These are phyloP conservation scores for Wickerhamomyces sydowiorum DNA, from an alignment of 805 yeast species.

Conservation along the genomic window DNA sequence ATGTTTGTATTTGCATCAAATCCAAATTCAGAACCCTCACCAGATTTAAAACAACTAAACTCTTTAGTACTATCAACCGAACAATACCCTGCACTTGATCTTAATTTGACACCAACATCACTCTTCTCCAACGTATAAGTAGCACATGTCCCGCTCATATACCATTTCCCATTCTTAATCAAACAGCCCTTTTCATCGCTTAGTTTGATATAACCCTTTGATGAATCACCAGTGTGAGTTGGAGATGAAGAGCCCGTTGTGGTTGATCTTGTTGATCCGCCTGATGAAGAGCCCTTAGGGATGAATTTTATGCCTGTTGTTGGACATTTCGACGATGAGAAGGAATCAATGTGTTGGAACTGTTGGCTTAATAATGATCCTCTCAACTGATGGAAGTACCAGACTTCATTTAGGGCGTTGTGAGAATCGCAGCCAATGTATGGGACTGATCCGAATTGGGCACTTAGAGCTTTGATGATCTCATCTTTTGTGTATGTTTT, in stretches of 20 bases:
- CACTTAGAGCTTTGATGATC: slow-evolving; percentile 45
- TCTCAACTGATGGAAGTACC: slow-evolving; percentile 74
- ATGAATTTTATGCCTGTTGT: slow-evolving; percentile 59
- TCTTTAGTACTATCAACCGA: slow-evolving; percentile 33
- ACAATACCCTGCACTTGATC: slow-evolving; percentile 73
- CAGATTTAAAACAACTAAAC: slow-evolving; percentile 50
- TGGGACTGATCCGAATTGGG: slow-evolving; percentile 50
- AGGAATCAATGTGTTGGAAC: slow-evolving; percentile 57
- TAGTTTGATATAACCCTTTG: slow-evolving; percentile 43
- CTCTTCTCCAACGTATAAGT: slow-evolving; percentile 43
- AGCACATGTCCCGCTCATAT: slow-evolving; percentile 78
- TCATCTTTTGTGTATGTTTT: slow-evolving; percentile 52
- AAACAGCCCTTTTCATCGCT: slow-evolving; percentile 63
- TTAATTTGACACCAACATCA: slow-evolving; percentile 52
- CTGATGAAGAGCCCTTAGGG: slow-evolving; percentile 29
- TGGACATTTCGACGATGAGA: slow-evolving; percentile 60
- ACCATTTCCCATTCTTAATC: slow-evolving; percentile 85
- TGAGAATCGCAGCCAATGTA: slow-evolving; percentile 54
- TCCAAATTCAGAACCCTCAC: slow-evolving; percentile 29
- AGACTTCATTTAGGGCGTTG: slow-evolving; percentile 41
- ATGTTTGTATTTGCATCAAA: slow-evolving; percentile 5
- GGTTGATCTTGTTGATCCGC: slow-evolving; percentile 13
- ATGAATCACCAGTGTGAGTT: slow-evolving; percentile 25
- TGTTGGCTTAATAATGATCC: slow-evolving; percentile 69
- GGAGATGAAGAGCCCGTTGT: slow-evolving; percentile 12